Evolutionary conservation across 192 early-diverging fungal genomes (phyloP).

Genomic region (Linnemannia elongata): DNA sequence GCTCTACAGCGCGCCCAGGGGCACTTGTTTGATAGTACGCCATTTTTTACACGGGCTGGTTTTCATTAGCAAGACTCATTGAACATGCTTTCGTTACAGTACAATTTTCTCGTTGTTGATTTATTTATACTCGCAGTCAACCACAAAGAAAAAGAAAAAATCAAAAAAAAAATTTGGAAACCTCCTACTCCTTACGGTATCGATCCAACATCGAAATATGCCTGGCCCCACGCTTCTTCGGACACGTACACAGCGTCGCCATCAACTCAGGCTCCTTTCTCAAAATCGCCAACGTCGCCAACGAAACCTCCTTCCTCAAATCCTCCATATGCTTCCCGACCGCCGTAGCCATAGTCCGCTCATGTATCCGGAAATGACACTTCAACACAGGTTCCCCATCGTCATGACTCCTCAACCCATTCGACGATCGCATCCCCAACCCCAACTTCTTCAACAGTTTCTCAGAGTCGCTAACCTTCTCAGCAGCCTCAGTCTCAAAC

Average conservation of each 20-base stretch:
- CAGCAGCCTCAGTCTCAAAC: conserved; percentile 5
- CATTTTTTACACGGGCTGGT: no score
- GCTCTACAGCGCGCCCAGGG: no score
- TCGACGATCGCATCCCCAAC: conserved; percentile 2
- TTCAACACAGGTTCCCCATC: background rate
- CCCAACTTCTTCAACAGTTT: conserved; percentile 11
- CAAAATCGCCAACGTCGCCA: conserved; percentile 9
- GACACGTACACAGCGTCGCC: conserved; percentile 23
- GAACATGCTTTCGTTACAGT: no score
- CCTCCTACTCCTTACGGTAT: background rate
- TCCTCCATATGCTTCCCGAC: conserved; percentile 22
- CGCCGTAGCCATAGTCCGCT: conserved; percentile 13
- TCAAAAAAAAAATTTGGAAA: background rate
- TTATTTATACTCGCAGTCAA: conserved; percentile 22
- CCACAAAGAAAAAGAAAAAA: background rate
- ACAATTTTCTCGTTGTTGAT: conserved; percentile 64
- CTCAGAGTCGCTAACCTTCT: background rate
- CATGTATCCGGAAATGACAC: conserved; percentile 34
- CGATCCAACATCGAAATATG: conserved; percentile 26
- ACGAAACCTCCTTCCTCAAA: conserved; percentile 20
- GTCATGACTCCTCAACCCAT: background rate
- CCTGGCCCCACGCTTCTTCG: conserved; percentile 10
- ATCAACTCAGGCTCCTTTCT: conserved; percentile 25
- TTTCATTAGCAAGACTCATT: no score
- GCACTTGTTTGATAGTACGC: no score